Conservation (phyloP, 164 flowering plant genomes). For the Litsea cubeba region DNA sequence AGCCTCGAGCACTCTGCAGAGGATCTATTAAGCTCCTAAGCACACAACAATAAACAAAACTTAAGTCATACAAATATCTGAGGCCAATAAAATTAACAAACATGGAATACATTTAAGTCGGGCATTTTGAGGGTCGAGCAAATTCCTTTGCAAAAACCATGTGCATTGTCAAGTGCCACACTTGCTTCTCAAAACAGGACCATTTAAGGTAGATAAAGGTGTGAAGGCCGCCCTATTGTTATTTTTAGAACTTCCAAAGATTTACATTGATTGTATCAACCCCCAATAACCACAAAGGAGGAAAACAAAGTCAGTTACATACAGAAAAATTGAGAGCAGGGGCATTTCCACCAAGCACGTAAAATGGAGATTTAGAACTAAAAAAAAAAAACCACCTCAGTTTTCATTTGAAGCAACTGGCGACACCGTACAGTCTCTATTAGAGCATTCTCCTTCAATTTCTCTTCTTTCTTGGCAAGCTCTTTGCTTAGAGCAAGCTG, state of each 20-base stretch:
- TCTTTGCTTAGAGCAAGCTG: conserved; percentile 58
- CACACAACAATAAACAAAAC: conserved; percentile 1
- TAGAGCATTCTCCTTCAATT: conserved; percentile 45
- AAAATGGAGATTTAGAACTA: not conserved
- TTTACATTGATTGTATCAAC: not conserved
- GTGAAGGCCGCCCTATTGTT: not conserved
- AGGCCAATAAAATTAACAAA: not conserved
- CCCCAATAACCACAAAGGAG: not conserved
- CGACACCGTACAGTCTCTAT: conserved; percentile 36
- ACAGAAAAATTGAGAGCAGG: not conserved
- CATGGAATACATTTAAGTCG: not conserved
- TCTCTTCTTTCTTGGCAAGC: conserved; percentile 34
- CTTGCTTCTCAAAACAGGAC: not conserved
- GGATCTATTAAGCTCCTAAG: conserved; percentile 58
- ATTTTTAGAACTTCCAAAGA: too few relatives aligned
- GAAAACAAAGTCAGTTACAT: not conserved
- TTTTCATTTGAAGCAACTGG: conserved; percentile 42
- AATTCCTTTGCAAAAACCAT: too few relatives aligned
- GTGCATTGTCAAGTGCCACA: too few relatives aligned
- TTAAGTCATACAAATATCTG: not conserved
- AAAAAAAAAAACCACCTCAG: conserved; percentile 39
- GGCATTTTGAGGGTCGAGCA: not conserved
- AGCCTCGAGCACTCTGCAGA: conserved; percentile 46
- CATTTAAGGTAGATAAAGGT: not conserved
- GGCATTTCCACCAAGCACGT: not conserved